Evolutionary conservation across 1,284 basidiomycete genomes (phyloP).

Genomic region (Coniophora puteana): DNA sequence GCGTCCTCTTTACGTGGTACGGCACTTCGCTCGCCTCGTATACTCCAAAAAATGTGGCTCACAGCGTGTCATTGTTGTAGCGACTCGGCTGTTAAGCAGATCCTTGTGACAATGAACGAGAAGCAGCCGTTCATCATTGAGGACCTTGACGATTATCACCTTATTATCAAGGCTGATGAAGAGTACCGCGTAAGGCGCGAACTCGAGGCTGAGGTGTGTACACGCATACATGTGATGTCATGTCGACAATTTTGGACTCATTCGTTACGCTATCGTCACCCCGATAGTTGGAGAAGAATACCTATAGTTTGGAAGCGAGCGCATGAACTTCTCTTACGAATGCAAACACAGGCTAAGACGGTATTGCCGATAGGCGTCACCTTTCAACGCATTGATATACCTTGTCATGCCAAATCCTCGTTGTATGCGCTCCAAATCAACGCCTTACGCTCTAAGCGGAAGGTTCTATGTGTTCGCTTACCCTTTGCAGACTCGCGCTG

Average conservation of each 20-base stretch:
- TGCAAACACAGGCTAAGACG: too few species aligned
- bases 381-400: too few species aligned
- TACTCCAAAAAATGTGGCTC: not conserved
- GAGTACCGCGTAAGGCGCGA: conserved; percentile 70
- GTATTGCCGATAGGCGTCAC: too few species aligned
- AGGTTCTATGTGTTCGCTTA: too few species aligned
- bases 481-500: too few species aligned
- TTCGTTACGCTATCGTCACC: too few species aligned
- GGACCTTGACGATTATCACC: conserved; percentile 82
- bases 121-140: conserved; percentile 79
- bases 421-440: too few species aligned
- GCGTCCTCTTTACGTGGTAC: conserved; percentile 73
- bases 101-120: conserved; percentile 81
- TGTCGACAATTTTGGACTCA: not conserved
- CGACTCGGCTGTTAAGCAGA: conserved; percentile 89
- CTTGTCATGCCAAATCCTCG: too few species aligned
- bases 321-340: not conserved
- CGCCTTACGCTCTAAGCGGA: too few species aligned
- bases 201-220: conserved; percentile 72
- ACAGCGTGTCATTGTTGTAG: conserved; percentile 33
- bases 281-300: conserved; percentile 38
- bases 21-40: conserved; percentile 13
- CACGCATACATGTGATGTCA: conserved; percentile 1
- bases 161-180: conserved; percentile 80
- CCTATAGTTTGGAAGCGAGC: conserved; percentile 34